A percentile compares a stretch with the other conserved stretches of the same genome.
phyloP scores from a whole-genome alignment of 179 eudicot genomes.

The Patellifolia procumbens region DNA sequence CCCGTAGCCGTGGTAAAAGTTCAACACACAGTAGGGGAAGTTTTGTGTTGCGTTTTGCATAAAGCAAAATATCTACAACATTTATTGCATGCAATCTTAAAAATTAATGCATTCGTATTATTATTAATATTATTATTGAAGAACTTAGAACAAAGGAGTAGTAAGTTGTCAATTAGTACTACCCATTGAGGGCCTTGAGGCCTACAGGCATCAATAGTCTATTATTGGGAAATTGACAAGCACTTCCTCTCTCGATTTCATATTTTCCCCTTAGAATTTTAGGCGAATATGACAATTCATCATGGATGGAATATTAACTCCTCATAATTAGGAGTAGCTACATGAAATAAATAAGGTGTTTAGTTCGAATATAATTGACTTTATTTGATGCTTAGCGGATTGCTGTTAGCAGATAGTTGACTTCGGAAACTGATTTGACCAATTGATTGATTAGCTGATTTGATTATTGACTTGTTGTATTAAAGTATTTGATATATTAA shows the following conservation, averaged over 20 bases:
- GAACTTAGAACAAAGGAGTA: neutral
- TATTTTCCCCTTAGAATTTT: too few relatives aligned
- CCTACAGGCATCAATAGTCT: neutral
- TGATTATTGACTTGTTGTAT: too few relatives aligned
- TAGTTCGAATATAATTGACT: neutral
- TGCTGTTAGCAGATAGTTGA: too few relatives aligned
- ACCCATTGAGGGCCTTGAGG: neutral
- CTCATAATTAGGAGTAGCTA: neutral
- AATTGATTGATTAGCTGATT: too few relatives aligned
- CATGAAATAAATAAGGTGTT: neutral
- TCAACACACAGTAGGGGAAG: too few relatives aligned
- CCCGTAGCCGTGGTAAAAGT: too few relatives aligned
- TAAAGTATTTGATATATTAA: too few relatives aligned
- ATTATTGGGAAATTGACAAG: neutral
- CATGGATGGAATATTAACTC: neutral
- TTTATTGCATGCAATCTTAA: neutral
- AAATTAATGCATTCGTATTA: too few relatives aligned
- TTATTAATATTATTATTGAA: too few relatives aligned
- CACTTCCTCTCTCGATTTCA: neutral
- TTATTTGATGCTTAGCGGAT: too few relatives aligned
- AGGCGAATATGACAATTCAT: neutral
- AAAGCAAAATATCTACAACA: neutral
- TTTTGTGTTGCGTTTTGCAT: neutral
- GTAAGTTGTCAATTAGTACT: neutral
- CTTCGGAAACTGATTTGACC: too few relatives aligned